Evolutionary conservation across 306 rosid genomes (phyloP).

Genomic region (Quercus glauca): DNA sequence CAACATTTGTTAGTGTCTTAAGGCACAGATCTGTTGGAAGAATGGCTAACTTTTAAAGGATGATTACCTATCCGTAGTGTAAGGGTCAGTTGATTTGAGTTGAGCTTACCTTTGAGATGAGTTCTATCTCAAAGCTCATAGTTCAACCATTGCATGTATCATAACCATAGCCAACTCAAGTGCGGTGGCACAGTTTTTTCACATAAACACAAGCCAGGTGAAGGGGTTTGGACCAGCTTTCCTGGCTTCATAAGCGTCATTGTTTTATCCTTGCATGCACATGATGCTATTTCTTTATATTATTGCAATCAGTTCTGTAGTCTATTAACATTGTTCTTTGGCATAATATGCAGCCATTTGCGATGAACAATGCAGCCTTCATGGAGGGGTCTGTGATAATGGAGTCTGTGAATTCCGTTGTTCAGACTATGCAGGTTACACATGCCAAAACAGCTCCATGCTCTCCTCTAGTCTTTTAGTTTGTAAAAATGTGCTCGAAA

Average conservation of each 20-base stretch:
- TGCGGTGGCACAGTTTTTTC: not conserved
- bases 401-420: conserved; percentile 98
- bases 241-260: not conserved
- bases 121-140: not conserved
- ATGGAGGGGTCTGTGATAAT: conserved; percentile 97
- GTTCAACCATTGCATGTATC: no score
- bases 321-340: not conserved
- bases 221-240: not conserved
- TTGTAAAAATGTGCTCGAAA: conserved; percentile 73
- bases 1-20: not conserved
- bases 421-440: conserved; percentile 95
- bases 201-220: not conserved
- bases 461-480: conserved; percentile 78
- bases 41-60: not conserved
- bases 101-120: not conserved
- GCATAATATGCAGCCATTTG: conserved; percentile 71
- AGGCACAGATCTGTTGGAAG: not conserved
- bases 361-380: conserved; percentile 98
- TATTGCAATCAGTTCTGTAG: not conserved
- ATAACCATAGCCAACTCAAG: not conserved
- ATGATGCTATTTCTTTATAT: not conserved
- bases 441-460: conserved; percentile 89
- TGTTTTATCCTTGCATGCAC: not conserved
- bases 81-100: no score
- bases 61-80: no score